Conservation (phyloP, 345 rosid species). For the Iberis pinnata region DNA sequence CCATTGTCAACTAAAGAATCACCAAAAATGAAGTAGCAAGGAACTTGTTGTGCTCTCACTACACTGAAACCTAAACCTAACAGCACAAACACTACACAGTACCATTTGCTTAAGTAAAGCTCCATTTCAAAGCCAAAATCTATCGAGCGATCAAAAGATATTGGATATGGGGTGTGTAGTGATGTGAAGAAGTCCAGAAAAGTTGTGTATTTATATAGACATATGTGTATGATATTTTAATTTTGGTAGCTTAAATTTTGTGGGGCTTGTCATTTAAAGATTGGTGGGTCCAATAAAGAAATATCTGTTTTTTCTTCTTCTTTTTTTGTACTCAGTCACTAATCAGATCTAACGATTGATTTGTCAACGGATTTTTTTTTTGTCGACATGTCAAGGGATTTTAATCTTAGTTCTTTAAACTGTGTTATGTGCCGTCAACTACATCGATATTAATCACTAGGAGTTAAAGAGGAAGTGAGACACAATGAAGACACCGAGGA, state of each 20-base stretch:
- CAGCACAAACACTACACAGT: constrained; percentile 25
- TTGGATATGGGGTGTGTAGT: constrained; percentile 13
- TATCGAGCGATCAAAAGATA: constrained; percentile 7
- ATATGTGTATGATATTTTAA: not conserved
- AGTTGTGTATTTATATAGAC: constrained; percentile 22
- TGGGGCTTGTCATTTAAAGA: constrained; percentile 15
- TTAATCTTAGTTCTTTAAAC: no score
- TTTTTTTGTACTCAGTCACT: constrained; percentile 1
- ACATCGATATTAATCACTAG: no score
- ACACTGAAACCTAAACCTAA: constrained; percentile 19
- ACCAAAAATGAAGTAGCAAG: constrained; percentile 81
- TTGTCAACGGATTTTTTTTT: not conserved
- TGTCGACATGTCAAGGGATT: constrained; percentile 12
- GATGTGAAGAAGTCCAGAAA: constrained; percentile 16
- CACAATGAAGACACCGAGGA: no score
- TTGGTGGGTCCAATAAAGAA: constrained; percentile 18
- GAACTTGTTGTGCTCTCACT: constrained; percentile 43
- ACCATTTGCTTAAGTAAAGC: constrained; percentile 21
- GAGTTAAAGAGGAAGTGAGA: no score
- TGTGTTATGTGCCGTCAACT: no score
- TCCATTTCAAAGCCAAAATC: constrained; percentile 21
- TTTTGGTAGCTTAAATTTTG: constrained; percentile 2
- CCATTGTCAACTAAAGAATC: constrained; percentile 94
- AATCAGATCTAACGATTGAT: not conserved
- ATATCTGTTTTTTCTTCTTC: not conserved